phyloP scores from a whole-genome alignment of 306 rosid genomes.

The Arachis stenosperma region DNA sequence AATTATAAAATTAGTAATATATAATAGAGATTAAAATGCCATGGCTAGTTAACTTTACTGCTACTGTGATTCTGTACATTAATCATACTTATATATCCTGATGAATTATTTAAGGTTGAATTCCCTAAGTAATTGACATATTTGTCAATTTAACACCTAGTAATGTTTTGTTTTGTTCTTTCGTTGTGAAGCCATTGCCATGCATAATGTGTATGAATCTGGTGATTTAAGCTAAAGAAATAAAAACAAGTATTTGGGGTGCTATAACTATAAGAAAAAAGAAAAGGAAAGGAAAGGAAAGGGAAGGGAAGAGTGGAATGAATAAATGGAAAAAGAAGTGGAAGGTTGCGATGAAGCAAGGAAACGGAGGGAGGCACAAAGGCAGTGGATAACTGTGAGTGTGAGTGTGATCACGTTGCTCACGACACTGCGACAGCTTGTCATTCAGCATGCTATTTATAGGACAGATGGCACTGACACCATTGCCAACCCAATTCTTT shows the following conservation, averaged over 20 bases:
- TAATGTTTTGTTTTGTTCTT: background rate
- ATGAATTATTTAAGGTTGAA: background rate
- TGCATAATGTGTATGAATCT: background rate
- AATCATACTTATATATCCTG: no score
- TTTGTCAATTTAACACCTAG: background rate
- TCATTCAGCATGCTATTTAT: conserved; percentile 14
- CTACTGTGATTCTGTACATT: no score
- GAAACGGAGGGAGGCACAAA: no score
- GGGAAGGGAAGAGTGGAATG: background rate
- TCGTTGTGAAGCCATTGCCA: no score
- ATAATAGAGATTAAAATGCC: no score
- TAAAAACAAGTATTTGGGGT: background rate
- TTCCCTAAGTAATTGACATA: background rate
- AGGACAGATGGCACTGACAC: conserved; percentile 17
- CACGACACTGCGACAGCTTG: conserved; percentile 14
- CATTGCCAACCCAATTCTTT: background rate
- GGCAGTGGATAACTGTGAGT: background rate
- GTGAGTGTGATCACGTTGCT: conserved; percentile 14
- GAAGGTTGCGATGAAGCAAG: background rate
- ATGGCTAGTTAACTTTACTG: no score
- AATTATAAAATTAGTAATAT: no score
- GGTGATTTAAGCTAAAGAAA: background rate
- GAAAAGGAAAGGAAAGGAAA: no score
- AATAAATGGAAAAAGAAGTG: background rate
- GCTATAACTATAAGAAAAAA: no score